Conservation (phyloP, 306 rosid genomes). For the Ziziphus jujuba region DNA sequence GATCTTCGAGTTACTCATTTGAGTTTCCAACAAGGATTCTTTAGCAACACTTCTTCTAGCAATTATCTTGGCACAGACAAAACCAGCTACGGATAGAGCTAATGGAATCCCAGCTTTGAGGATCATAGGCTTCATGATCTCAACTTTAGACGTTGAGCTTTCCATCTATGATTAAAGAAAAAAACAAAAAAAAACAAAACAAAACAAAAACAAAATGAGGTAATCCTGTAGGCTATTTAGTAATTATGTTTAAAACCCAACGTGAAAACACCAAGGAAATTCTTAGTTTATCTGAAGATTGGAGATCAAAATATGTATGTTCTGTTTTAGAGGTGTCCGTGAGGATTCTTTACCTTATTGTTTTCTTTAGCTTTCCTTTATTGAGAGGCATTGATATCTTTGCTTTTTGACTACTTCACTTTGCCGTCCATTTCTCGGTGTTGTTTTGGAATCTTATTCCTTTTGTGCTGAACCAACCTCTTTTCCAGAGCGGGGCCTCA, state of each 20-base stretch:
- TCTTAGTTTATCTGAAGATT: constrained; percentile 10
- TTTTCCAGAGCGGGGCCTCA: constrained; percentile 26
- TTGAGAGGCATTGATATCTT: constrained; percentile 29
- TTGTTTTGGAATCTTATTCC: constrained; percentile 52
- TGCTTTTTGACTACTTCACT: constrained; percentile 48
- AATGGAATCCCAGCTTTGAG: constrained; percentile 73
- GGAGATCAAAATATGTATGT: constrained; percentile 2
- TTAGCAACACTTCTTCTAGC: constrained; percentile 39
- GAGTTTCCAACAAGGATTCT: constrained; percentile 16
- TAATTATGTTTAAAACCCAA: constrained; percentile 3
- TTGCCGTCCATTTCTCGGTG: constrained; percentile 12
- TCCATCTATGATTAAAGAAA: constrained; percentile 51
- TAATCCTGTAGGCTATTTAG: not conserved
- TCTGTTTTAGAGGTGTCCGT: not conserved
- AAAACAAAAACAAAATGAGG: not conserved
- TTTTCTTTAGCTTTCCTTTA: constrained; percentile 29
- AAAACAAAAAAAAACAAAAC: constrained; percentile 11
- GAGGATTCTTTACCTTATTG: constrained; percentile 23
- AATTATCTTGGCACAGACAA: constrained; percentile 50
- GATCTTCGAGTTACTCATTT: constrained; percentile 16
- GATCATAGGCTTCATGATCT: constrained; percentile 39
- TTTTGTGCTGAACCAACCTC: constrained; percentile 30
- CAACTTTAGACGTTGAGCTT: constrained; percentile 39
- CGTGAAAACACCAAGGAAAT: not conserved
- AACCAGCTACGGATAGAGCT: constrained; percentile 59